Conservation (phyloP, 2,329 filamentous ascomycete species). For the Leptographium galeiforme region DNA sequence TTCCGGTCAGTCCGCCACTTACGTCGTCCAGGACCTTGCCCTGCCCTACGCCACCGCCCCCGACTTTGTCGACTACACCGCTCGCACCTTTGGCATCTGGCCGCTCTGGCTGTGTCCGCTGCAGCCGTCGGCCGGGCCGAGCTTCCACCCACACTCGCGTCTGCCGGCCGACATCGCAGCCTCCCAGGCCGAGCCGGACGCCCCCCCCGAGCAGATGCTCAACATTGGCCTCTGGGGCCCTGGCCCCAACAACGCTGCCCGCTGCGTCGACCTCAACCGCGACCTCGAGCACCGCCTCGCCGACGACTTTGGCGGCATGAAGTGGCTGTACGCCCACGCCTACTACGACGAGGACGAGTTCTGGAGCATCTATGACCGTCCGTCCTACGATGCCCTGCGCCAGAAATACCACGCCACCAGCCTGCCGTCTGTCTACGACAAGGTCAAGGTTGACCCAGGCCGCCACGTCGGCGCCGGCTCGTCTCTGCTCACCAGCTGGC, state of each 20-base stretch:
- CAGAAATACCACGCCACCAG: constrained; percentile 47
- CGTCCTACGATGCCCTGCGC: constrained; percentile 44
- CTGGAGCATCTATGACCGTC: constrained; percentile 48
- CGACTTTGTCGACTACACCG: constrained; percentile 42
- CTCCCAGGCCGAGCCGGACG: constrained; percentile 2
- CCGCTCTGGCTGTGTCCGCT: constrained; percentile 48
- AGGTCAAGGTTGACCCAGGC: constrained; percentile 32
- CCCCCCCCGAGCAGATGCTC: constrained; percentile 28
- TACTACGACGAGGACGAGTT: constrained; percentile 67
- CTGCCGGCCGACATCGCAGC: background rate
- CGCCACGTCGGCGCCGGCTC: background rate
- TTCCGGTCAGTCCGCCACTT: constrained; percentile 48
- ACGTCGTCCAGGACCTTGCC: constrained; percentile 56
- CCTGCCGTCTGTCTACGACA: constrained; percentile 57
- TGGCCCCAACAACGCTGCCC: constrained; percentile 35
- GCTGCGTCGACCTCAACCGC: constrained; percentile 59
- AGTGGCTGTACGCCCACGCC: constrained; percentile 79
- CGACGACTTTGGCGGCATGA: constrained; percentile 55
- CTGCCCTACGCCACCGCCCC: constrained; percentile 39
- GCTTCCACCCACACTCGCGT: constrained; percentile 36
- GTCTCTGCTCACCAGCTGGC: constrained; percentile 29
- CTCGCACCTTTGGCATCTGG: constrained; percentile 39
- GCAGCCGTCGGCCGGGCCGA: constrained; percentile 29
- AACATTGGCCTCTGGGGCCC: constrained; percentile 71
- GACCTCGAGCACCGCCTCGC: constrained; percentile 56